A percentile compares a stretch with the other conserved stretches of the same genome.
Conservation (phyloP, 2,329 filamentous ascomycete species). For the Polychaeton citri region DNA sequence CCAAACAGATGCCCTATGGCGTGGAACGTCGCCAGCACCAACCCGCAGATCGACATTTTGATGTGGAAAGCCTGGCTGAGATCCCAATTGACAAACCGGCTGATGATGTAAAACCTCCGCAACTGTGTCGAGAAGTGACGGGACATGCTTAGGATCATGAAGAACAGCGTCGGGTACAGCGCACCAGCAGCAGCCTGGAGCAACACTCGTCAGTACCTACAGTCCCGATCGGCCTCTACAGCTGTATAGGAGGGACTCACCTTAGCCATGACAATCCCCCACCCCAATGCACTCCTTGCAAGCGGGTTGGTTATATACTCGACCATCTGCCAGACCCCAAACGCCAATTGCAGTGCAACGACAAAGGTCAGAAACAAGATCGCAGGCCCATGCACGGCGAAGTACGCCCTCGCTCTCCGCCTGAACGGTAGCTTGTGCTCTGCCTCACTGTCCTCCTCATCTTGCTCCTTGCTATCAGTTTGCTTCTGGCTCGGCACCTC, state of each 20-base stretch:
- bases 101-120: slow-evolving; percentile 38
- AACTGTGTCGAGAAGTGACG: slow-evolving; percentile 42
- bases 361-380: slow-evolving; percentile 38
- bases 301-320: slow-evolving; percentile 35
- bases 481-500: slow-evolving; percentile 47
- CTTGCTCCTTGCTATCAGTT: slow-evolving; percentile 33
- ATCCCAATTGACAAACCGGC: slow-evolving; percentile 45
- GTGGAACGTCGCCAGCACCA: slow-evolving; percentile 40
- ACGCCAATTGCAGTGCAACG: slow-evolving; percentile 33
- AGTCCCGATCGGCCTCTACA: not conserved
- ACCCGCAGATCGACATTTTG: slow-evolving; percentile 37
- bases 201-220: not conserved
- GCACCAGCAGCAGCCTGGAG: slow-evolving; percentile 35
- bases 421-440: slow-evolving; percentile 27
- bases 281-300: slow-evolving; percentile 40
- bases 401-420: slow-evolving; percentile 38
- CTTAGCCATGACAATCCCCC: slow-evolving; percentile 44
- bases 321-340: slow-evolving; percentile 42
- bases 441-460: slow-evolving; percentile 31
- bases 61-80: slow-evolving; percentile 43
- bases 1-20: slow-evolving; percentile 42
- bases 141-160: slow-evolving; percentile 46
- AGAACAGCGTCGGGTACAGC: slow-evolving; percentile 45
- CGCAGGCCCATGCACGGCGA: slow-evolving; percentile 42
- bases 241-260: not conserved